Evolutionary conservation across 2,329 filamentous ascomycete genomes (phyloP).

Genomic region (Nigrospora osmanthi): DNA sequence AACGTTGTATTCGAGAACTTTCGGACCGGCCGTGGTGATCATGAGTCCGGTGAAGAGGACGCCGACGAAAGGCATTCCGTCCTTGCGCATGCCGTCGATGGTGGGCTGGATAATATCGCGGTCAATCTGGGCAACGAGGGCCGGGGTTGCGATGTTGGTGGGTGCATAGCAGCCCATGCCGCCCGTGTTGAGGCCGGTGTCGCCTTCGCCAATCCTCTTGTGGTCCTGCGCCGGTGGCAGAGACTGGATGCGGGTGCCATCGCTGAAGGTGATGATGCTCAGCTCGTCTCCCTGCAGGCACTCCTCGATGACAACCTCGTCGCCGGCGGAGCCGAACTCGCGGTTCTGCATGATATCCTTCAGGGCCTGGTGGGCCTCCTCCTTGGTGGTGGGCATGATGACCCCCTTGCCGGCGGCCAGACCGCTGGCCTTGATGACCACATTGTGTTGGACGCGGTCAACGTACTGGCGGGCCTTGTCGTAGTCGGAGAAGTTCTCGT

Average conservation of each 20-base stretch:
- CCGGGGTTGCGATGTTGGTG: constrained; percentile 69
- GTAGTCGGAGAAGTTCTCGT: constrained; percentile 80
- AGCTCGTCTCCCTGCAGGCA: constrained; percentile 87
- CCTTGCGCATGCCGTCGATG: constrained; percentile 77
- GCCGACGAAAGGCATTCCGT: constrained; percentile 66
- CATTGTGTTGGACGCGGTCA: constrained; percentile 58
- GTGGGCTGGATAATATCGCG: constrained; percentile 81
- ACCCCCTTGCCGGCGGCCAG: constrained; percentile 94
- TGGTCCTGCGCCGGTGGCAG: constrained; percentile 93
- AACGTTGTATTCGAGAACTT: constrained; percentile 88
- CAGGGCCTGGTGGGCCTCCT: constrained; percentile 75
- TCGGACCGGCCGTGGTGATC: constrained; percentile 67
- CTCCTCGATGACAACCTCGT: constrained; percentile 93
- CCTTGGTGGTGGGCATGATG: constrained; percentile 73
- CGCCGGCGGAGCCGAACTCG: constrained; percentile 79
- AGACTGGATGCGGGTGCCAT: constrained; percentile 76
- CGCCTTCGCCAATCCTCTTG: constrained; percentile 88
- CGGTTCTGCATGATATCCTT: constrained; percentile 85
- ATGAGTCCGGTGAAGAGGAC: constrained; percentile 79
- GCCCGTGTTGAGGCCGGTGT: constrained; percentile 87
- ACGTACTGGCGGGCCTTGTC: constrained; percentile 67
- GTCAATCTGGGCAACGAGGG: constrained; percentile 72
- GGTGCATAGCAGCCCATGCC: constrained; percentile 97
- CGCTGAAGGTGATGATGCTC: constrained; percentile 84
- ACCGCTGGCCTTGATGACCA: constrained; percentile 92